Conservation (phyloP, 805 yeast genomes). For the Candida adriatica region DNA sequence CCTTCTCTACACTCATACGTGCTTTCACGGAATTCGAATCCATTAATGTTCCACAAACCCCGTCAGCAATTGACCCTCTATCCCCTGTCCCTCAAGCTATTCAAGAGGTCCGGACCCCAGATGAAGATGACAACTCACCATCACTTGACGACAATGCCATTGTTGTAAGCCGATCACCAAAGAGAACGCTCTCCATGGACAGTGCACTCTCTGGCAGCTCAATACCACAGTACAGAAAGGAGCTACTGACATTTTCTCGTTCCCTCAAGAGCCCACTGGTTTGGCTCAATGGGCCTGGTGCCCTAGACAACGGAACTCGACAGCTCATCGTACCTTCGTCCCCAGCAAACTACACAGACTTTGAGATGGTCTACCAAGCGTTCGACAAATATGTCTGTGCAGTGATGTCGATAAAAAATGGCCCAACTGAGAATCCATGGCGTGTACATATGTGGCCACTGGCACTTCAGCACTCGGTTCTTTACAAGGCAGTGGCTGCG, state of each 20-base stretch:
- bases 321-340: neutral
- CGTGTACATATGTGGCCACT: constrained; percentile 48
- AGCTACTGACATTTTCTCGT: constrained; percentile 13
- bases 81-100: constrained; percentile 8
- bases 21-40: constrained; percentile 22
- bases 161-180: constrained; percentile 2
- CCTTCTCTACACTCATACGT: constrained; percentile 16
- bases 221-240: constrained; percentile 20
- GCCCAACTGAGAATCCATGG: constrained; percentile 67
- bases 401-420: constrained; percentile 58
- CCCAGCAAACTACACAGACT: constrained; percentile 3
- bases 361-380: constrained; percentile 23
- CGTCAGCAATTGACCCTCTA: constrained; percentile 14
- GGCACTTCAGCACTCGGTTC: constrained; percentile 46
- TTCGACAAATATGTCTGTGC: constrained; percentile 42
- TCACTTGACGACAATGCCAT: constrained; percentile 3
- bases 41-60: constrained; percentile 11
- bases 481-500: constrained; percentile 57
- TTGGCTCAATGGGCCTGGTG: no score
- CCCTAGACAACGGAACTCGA: neutral
- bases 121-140: neutral
- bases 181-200: constrained; percentile 16
- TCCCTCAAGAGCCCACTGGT: constrained; percentile 2
- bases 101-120: constrained; percentile 1
- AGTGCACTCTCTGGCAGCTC: constrained; percentile 15